Conservation (phyloP, 495 filamentous ascomycete species). For the Hyaloscypha hepaticicola region DNA sequence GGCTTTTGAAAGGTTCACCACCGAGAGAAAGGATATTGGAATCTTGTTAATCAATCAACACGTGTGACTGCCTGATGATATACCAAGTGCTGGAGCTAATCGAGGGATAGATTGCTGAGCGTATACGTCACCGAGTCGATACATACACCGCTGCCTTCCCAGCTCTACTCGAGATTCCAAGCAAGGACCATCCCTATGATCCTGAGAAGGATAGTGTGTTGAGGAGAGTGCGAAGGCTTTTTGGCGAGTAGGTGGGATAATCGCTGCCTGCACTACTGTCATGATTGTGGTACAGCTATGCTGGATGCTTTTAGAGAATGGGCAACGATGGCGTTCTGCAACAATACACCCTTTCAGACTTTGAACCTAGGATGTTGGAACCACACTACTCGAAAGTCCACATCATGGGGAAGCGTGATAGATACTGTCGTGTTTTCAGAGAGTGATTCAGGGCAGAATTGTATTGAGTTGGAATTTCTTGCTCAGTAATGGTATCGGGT, state of each 20-base stretch:
- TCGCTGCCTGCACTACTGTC: background rate
- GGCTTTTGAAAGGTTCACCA: slow-evolving; percentile 86
- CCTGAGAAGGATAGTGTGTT: slow-evolving; percentile 98
- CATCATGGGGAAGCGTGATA: background rate
- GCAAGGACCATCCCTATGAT: slow-evolving; percentile 98
- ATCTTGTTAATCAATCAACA: slow-evolving; percentile 98
- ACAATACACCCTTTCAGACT: background rate
- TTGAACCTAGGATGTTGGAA: background rate
- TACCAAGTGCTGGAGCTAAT: background rate
- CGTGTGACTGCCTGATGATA: slow-evolving; percentile 51
- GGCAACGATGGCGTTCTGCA: background rate
- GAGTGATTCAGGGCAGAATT: background rate
- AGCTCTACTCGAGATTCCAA: slow-evolving; percentile 87
- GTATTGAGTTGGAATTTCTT: background rate
- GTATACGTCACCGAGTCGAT: slow-evolving; percentile 80
- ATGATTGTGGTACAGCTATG: background rate
- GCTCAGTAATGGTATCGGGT: background rate
- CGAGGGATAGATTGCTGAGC: slow-evolving; percentile 73
- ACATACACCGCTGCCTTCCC: slow-evolving; percentile 74
- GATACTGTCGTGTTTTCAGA: background rate
- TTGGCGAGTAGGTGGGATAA: slow-evolving; percentile 69
- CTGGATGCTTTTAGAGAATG: background rate
- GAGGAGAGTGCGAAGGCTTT: slow-evolving; percentile 83
- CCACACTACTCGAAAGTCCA: background rate
- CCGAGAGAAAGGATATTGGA: slow-evolving; percentile 90